Evolutionary conservation across 352 stramenopile genomes (phyloP).

Genomic region (Thraustochytrium striatum): DNA sequence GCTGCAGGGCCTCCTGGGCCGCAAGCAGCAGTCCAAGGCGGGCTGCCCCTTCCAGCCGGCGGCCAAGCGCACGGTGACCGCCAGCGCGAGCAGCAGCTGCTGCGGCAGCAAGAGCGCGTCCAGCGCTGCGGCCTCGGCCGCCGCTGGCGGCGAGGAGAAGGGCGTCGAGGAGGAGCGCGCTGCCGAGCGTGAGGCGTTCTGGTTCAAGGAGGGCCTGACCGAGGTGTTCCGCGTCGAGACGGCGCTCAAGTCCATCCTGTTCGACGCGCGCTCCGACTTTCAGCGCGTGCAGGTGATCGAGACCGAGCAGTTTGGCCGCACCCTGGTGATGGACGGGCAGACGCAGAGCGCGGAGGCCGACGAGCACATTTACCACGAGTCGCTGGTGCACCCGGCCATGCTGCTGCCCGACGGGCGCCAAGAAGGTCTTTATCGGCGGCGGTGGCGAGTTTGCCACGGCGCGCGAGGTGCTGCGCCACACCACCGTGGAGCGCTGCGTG

Average conservation of each 20-base stretch:
- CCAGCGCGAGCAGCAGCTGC: background rate
- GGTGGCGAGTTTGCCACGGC: conserved; percentile 87
- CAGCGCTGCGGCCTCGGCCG: background rate
- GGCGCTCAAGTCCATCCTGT: conserved; percentile 75
- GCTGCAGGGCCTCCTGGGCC: too few relatives aligned
- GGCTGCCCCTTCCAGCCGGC: background rate
- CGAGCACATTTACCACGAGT: conserved; percentile 91
- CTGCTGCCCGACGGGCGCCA: conserved; percentile 64
- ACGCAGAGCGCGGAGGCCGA: conserved; percentile 86
- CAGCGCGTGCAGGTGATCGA: conserved; percentile 89
- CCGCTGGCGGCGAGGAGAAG: conserved; percentile 4
- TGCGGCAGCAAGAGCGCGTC: background rate
- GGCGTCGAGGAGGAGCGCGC: conserved; percentile 20
- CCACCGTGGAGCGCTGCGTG: conserved; percentile 83
- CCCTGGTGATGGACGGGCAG: conserved; percentile 89
- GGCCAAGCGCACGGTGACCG: background rate
- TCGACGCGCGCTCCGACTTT: conserved; percentile 78
- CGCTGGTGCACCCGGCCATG: conserved; percentile 85
- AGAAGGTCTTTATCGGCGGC: conserved; percentile 64
- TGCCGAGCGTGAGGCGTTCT: conserved; percentile 35
- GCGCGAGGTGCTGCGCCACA: conserved; percentile 82
- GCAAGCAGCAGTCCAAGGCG: background rate
- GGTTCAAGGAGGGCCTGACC: conserved; percentile 73
- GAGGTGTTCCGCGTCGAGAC: conserved; percentile 80
- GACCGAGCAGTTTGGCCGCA: conserved; percentile 84